These are phyloP conservation scores for Talaromyces sp. DNA, from an alignment of 2,329 filamentous ascomycete species.

Conservation along the genomic window DNA sequence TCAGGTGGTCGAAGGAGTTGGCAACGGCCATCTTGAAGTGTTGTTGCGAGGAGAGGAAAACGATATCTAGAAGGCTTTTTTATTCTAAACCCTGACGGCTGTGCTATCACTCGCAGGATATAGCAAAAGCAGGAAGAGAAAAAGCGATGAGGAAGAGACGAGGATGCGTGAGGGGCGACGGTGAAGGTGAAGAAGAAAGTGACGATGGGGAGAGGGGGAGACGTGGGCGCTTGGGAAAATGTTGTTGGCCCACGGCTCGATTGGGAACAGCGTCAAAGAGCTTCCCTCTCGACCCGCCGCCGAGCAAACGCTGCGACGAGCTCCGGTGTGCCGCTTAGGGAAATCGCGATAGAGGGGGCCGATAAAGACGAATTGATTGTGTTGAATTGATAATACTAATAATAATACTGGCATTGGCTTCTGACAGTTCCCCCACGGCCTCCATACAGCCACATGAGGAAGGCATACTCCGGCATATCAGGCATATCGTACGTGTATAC, in stretches of 20 bases:
- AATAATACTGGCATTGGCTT: not conserved
- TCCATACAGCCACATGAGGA: not conserved
- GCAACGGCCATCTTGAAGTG: constrained; percentile 9
- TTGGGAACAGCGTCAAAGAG: constrained; percentile 9
- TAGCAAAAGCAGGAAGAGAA: not conserved
- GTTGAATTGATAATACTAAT: not conserved
- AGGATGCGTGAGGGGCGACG: constrained; percentile 4
- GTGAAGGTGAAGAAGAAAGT: constrained; percentile 16
- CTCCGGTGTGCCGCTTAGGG: constrained; percentile 11
- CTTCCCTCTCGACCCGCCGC: not conserved
- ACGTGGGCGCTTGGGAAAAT: constrained; percentile 30
- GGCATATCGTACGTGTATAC: not conserved
- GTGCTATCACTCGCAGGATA: not conserved
- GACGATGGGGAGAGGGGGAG: constrained; percentile 10
- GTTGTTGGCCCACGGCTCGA: constrained; percentile 23
- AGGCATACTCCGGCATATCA: too few relatives aligned
- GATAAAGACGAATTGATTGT: not conserved
- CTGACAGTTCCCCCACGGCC: not conserved
- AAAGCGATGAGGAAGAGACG: not conserved
- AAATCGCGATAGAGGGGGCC: not conserved
- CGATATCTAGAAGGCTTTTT: not conserved
- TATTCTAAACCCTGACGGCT: not conserved
- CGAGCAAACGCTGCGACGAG: not conserved
- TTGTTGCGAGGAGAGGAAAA: not conserved
- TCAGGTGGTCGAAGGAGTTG: constrained; percentile 74